A percentile compares a stretch with the other conserved stretches of the same genome.
Conservation (phyloP, 257 asterid genomes). For the Perilla frutescens region DNA sequence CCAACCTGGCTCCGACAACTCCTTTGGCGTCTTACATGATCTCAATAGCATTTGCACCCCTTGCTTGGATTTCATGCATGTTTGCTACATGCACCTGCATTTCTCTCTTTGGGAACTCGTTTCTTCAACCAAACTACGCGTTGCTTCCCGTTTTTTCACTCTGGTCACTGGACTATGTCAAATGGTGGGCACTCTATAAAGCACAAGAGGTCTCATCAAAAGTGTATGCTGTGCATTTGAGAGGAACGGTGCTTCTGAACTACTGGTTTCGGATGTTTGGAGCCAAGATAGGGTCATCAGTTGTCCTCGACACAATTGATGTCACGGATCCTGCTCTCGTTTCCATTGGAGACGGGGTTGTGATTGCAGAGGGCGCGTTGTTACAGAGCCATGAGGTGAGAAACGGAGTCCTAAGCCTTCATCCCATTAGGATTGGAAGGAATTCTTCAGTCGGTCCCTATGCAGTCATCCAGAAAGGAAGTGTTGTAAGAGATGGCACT, state of each 20-base stretch:
- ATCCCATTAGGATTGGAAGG: slow-evolving; percentile 64
- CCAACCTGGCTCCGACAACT: slow-evolving; percentile 30
- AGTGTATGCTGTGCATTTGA: slow-evolving; percentile 69
- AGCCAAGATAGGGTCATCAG: slow-evolving; percentile 71
- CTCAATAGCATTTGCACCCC: slow-evolving; percentile 58
- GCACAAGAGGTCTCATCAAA: slow-evolving; percentile 74
- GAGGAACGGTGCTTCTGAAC: slow-evolving; percentile 68
- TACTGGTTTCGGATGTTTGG: slow-evolving; percentile 76
- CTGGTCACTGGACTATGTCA: slow-evolving; percentile 68
- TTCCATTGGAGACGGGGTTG: slow-evolving; percentile 63
- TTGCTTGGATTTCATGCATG: slow-evolving; percentile 74
- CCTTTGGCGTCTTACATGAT: slow-evolving; percentile 50
- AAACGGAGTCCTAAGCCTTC: slow-evolving; percentile 63
- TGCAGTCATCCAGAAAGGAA: slow-evolving; percentile 71
- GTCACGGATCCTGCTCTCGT: slow-evolving; percentile 76
- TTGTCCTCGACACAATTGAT: slow-evolving; percentile 64
- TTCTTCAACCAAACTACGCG: slow-evolving; percentile 75
- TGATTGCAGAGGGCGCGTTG: slow-evolving; percentile 72
- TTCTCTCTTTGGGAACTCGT: slow-evolving; percentile 66
- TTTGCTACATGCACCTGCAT: slow-evolving; percentile 60
- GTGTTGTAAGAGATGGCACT: slow-evolving; percentile 54
- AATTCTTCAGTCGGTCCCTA: slow-evolving; percentile 64
- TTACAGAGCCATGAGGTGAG: slow-evolving; percentile 75
- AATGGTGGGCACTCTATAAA: slow-evolving; percentile 85
- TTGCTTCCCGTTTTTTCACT: slow-evolving; percentile 57